Base-by-base conservation (phyloP, 73 alveolate species). In the Uronychia setigera region DNA sequence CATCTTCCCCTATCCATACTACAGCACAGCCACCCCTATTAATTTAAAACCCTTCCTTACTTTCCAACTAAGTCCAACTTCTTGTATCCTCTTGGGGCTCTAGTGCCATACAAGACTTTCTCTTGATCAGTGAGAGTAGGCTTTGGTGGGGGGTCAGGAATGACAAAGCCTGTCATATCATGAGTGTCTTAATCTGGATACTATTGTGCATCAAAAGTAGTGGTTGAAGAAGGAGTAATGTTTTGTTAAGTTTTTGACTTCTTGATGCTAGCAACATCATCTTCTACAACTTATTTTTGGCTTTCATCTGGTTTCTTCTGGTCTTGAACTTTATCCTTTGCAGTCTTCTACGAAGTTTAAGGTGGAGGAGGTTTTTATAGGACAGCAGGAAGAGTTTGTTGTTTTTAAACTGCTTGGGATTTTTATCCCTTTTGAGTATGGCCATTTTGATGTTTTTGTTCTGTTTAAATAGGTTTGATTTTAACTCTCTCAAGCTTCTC, bases 21-120 rank as follows among this genome's bases (percentile, higher is more conserved):
- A 91, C 84, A 1, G 98, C 98, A 30, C 95, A 92, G 26, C 98
- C 98, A 30, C 98, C 98, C 79, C 89, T 82, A 31, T 25, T 30
- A 30, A 19, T 30, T 9, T 1, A 30, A 67, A 31, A 30, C 29
- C 1, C n/a, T 77, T 74, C 74, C n/a, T n/a, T n/a, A 82, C 89
- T 87, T 94, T 59, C 98, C 98, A 1, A 94, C 86, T 25, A 91
- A 14, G 26, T 76, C 74, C 32, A 92, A 77, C 79, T 92, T 91
- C 33, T 87, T 76, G 88, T 77, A 94, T 11, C 98, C 98, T n/a
- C 83, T 27, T 31, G 96, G 94, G 32, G 87, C 85, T 81, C 97
- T 82, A 35, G 82, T 89, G 0, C 97, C 97, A 80, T 91, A 93
- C 33, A 28, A 59, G 76, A 75, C 57, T 32, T 85, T 93, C 75